Conservation (phyloP, 2,329 filamentous ascomycete species). For the Teratosphaeria nubilosa region DNA sequence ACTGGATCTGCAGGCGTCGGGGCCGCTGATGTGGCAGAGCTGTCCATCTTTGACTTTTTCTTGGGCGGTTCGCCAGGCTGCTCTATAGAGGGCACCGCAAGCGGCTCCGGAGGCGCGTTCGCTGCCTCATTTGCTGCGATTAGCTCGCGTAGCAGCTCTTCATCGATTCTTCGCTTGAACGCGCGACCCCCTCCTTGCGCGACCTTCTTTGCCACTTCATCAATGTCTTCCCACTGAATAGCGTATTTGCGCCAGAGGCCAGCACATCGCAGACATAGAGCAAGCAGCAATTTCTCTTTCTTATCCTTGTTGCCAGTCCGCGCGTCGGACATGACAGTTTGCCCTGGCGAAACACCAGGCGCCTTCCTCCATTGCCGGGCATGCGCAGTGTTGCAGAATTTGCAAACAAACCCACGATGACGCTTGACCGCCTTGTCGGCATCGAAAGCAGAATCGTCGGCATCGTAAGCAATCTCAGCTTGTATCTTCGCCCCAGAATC, state of each 20-base stretch:
- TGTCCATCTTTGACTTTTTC: conserved; percentile 49
- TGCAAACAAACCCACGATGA: conserved; percentile 83
- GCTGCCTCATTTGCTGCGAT: conserved; percentile 50
- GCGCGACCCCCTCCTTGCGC: conserved; percentile 70
- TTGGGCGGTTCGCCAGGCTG: conserved; percentile 42
- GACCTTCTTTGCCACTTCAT: conserved; percentile 83
- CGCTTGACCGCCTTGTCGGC: conserved; percentile 68
- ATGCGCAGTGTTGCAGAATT: conserved; percentile 72
- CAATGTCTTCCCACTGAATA: conserved; percentile 88
- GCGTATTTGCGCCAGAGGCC: conserved; percentile 92
- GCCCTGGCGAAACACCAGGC: conserved; percentile 62
- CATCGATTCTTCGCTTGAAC: conserved; percentile 82
- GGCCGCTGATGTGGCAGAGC: not conserved
- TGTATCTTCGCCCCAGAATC: conserved; percentile 65
- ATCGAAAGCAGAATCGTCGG: conserved; percentile 94
- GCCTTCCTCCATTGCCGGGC: conserved; percentile 89
- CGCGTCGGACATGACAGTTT: conserved; percentile 57
- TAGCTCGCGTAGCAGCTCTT: conserved; percentile 76
- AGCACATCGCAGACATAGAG: conserved; percentile 81
- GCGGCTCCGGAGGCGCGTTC: conserved; percentile 8
- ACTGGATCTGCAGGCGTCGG: conserved; percentile 23
- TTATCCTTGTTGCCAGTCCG: conserved; percentile 64
- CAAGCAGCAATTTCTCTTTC: conserved; percentile 61
- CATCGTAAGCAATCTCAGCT: conserved; percentile 84
- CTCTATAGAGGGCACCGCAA: conserved; percentile 16